These are phyloP conservation scores for Astrothelium subdiscretum DNA, from an alignment of 495 filamentous ascomycete species.

Conservation along the genomic window DNA sequence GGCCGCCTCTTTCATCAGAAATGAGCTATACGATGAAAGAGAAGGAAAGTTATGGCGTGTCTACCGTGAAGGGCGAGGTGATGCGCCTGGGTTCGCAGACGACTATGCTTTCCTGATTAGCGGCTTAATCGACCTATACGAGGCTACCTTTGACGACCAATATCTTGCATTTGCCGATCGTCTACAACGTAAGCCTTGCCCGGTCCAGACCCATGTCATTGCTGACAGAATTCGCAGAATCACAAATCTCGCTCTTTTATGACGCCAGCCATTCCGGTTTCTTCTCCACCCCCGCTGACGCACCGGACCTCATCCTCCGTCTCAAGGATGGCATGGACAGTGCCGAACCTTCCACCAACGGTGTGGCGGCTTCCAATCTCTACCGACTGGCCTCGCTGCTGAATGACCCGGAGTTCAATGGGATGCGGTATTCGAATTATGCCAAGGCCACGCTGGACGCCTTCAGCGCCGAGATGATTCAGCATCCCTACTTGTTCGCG, in stretches of 20 bases:
- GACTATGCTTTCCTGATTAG: conserved; percentile 88
- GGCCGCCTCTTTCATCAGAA: conserved; percentile 64
- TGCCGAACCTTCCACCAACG: conserved; percentile 80
- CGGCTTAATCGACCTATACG: conserved; percentile 78
- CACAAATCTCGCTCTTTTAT: conserved; percentile 33
- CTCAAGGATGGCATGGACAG: conserved; percentile 91
- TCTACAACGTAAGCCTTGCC: conserved; percentile 51
- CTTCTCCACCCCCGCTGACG: conserved; percentile 63
- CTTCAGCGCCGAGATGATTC: conserved; percentile 80
- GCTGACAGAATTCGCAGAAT: conserved; percentile 33
- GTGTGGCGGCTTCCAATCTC: conserved; percentile 69
- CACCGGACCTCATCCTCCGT: conserved; percentile 67
- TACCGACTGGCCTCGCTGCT: conserved; percentile 65
- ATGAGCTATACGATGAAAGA: conserved; percentile 59
- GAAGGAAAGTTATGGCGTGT: conserved; percentile 59
- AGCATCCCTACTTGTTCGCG: conserved; percentile 82
- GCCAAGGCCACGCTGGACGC: conserved; percentile 67
- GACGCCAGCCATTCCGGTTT: conserved; percentile 53
- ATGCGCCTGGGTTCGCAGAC: conserved; percentile 74
- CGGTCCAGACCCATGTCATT: conserved; percentile 1
- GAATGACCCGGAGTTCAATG: conserved; percentile 38
- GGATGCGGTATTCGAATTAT: conserved; percentile 39
- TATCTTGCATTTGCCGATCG: conserved; percentile 77
- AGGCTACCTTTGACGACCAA: conserved; percentile 68
- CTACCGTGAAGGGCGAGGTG: conserved; percentile 60